Conservation (phyloP, 179 eudicot genomes). For the Actinidia polygama region DNA sequence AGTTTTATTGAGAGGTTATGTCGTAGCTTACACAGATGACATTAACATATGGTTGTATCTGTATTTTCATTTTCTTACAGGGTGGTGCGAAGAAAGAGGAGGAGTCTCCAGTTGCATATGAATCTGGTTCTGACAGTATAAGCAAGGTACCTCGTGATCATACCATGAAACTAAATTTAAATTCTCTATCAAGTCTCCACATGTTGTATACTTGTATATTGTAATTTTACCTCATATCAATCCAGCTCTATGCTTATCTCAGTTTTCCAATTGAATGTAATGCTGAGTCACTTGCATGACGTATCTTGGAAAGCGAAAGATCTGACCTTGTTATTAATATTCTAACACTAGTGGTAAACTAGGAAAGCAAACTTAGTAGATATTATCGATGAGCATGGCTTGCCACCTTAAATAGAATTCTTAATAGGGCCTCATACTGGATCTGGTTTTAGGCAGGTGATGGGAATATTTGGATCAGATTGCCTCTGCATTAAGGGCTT, state of each 20-base stretch:
- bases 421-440: no score
- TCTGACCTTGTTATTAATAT: not conserved
- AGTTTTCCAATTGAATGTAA: not conserved
- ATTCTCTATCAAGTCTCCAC: not conserved
- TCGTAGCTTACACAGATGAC: not conserved
- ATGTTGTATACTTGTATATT: not conserved
- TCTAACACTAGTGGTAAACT: not conserved
- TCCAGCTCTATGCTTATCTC: not conserved
- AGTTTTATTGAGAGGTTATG: not conserved
- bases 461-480: no score
- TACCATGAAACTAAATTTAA: not conserved
- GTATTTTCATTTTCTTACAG: slow-evolving; percentile 16
- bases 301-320: not conserved
- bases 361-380: not conserved
- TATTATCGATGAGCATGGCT: slow-evolving; percentile 1
- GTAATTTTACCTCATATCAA: not conserved
- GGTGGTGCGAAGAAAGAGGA: slow-evolving; percentile 39
- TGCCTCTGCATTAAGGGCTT: no score
- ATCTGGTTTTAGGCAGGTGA: not conserved
- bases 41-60: slow-evolving; percentile 7
- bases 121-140: slow-evolving; percentile 39
- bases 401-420: no score
- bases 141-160: slow-evolving; percentile 49
- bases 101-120: slow-evolving; percentile 41
- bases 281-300: not conserved